phyloP scores from a whole-genome alignment of 768 basidiomycete species.

The Xanthoconium stramineum region DNA sequence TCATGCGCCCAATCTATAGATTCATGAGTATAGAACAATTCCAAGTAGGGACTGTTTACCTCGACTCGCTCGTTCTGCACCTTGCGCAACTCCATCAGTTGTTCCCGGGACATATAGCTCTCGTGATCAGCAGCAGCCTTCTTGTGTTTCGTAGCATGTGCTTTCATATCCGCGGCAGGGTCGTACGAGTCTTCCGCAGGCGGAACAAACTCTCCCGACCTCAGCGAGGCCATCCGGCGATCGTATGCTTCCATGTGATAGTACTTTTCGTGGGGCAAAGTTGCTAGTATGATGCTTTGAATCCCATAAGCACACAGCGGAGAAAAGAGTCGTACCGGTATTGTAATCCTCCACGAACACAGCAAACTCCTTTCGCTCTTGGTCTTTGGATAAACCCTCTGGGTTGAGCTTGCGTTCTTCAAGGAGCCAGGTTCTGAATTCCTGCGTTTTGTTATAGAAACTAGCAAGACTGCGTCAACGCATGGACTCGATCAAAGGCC shows the following conservation, averaged over 20 bases:
- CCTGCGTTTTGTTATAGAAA: constrained; percentile 76
- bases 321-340: constrained; percentile 48
- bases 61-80: constrained; percentile 85
- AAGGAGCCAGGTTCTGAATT: constrained; percentile 90
- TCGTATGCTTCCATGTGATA: constrained; percentile 89
- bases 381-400: constrained; percentile 82
- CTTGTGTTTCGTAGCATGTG: constrained; percentile 68
- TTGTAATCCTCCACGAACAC: constrained; percentile 83
- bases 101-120: constrained; percentile 72
- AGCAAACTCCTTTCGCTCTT: constrained; percentile 80
- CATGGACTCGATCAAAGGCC: neutral
- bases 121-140: constrained; percentile 64
- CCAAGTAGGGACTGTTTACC: constrained; percentile 37
- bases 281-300: constrained; percentile 48
- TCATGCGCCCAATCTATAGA: constrained; percentile 73
- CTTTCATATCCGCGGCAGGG: constrained; percentile 79
- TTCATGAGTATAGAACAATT: neutral
- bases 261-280: constrained; percentile 92
- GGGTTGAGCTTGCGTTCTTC: constrained; percentile 92
- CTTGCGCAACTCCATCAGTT: constrained; percentile 74
- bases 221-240: constrained; percentile 75
- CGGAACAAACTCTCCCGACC: constrained; percentile 79
- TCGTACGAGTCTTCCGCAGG: constrained; percentile 74
- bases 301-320: neutral
- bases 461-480: constrained; percentile 38